Percentiles rank a stretch among this genome's conserved stretches.
Evolutionary conservation across 1,284 basidiomycete genomes (phyloP).

Genomic region (Rhodotorula sp.): DNA sequence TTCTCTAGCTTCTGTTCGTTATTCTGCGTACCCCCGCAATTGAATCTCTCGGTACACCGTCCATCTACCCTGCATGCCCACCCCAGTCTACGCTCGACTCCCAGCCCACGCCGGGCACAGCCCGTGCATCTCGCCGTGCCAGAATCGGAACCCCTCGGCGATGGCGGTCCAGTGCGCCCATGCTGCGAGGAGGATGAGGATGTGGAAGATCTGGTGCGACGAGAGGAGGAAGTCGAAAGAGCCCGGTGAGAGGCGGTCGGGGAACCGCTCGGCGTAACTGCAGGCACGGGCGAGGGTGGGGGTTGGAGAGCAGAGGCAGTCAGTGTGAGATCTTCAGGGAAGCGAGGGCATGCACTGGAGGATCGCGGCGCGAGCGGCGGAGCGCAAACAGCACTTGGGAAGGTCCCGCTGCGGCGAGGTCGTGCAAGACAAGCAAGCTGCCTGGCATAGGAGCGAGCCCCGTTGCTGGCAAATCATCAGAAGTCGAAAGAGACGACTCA

Average conservation of each 20-base stretch:
- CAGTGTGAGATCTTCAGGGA: neutral
- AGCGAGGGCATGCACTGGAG: too few species aligned
- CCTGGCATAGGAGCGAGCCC: too few species aligned
- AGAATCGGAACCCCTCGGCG: conserved; percentile 29
- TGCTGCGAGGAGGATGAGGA: conserved; percentile 36
- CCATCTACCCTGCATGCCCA: too few species aligned
- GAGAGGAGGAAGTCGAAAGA: conserved; percentile 40
- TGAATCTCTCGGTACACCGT: too few species aligned
- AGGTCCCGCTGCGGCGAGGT: neutral
- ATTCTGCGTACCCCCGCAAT: too few species aligned
- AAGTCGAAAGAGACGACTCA: neutral
- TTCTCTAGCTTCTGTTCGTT: too few species aligned
- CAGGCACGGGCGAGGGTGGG: neutral
- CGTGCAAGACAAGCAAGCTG: too few species aligned
- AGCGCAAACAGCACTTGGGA: neutral
- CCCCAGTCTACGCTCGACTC: neutral
- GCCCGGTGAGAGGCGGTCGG: conserved; percentile 42
- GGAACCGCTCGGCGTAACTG: conserved; percentile 43
- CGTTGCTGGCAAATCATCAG: neutral
- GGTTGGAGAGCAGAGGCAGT: too few species aligned
- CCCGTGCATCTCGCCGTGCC: conserved; percentile 24
- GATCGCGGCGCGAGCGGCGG: too few species aligned
- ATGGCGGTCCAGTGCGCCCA: conserved; percentile 19
- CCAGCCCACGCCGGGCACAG: neutral
- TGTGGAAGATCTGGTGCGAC: conserved; percentile 46